Percentiles rank a stretch among this genome's conserved stretches.
These are phyloP conservation scores for Tolypocladium amazonense DNA, from an alignment of 2,329 filamentous ascomycete genomes.

Conservation along the genomic window DNA sequence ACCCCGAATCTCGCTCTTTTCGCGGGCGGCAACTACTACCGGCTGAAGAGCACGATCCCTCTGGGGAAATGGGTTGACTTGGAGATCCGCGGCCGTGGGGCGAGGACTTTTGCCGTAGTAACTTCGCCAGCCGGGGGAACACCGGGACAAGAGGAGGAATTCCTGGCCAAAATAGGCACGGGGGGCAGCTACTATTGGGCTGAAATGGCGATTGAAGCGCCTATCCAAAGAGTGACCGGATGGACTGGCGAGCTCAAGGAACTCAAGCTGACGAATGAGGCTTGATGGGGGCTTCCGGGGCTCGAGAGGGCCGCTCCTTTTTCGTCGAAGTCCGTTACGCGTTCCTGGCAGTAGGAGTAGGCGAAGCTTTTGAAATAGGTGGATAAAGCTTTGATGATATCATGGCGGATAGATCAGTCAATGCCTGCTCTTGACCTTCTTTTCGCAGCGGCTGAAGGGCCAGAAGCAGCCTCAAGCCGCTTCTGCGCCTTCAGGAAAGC, in stretches of 20 bases:
- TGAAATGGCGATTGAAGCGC: background rate
- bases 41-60: background rate
- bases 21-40: background rate
- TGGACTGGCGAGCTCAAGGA: background rate
- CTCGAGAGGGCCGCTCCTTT: background rate
- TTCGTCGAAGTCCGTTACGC: background rate
- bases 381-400: background rate
- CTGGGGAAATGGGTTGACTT: background rate
- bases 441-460: background rate
- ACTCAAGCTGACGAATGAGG: background rate
- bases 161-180: background rate
- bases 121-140: background rate
- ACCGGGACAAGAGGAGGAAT: background rate
- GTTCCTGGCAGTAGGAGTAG: background rate
- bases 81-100: background rate
- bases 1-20: background rate
- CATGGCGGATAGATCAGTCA: background rate
- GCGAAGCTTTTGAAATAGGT: background rate
- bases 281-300: background rate
- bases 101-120: background rate
- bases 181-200: background rate
- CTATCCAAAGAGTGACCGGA: background rate
- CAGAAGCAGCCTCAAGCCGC: background rate
- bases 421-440: background rate
- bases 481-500: background rate